A percentile compares a stretch with the other conserved stretches of the same genome.
Evolutionary conservation across 208 protist species (phyloP).

Genomic region (Crithidia fasciculata): DNA sequence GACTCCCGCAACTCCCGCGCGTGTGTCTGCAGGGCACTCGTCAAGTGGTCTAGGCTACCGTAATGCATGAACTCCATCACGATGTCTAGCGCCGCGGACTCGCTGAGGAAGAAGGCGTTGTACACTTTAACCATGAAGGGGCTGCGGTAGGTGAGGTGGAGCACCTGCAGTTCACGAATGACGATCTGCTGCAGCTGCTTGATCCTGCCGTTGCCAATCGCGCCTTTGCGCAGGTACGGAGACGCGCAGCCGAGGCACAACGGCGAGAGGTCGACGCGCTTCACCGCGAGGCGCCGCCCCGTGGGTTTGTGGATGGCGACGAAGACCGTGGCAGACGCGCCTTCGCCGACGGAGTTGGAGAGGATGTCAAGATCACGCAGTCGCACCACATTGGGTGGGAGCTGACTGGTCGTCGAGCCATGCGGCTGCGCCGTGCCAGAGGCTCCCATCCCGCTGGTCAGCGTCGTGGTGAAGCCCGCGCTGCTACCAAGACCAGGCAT

Average conservation of each 20-base stretch:
- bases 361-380: slow-evolving; percentile 65
- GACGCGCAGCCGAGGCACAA: slow-evolving; percentile 44
- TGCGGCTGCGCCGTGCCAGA: background rate
- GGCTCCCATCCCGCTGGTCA: slow-evolving; percentile 12
- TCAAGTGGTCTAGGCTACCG: slow-evolving; percentile 74
- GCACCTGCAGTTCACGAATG: slow-evolving; percentile 82
- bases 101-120: slow-evolving; percentile 79
- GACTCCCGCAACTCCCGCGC: slow-evolving; percentile 30
- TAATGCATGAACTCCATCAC: slow-evolving; percentile 94
- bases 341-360: slow-evolving; percentile 51
- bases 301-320: slow-evolving; percentile 74
- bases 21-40: slow-evolving; percentile 43
- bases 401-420: background rate
- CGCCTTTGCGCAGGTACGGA: slow-evolving; percentile 25
- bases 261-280: slow-evolving; percentile 76
- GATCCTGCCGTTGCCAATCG: slow-evolving; percentile 30
- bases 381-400: slow-evolving; percentile 58
- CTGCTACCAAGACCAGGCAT: slow-evolving; percentile 6
- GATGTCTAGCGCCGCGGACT: slow-evolving; percentile 75
- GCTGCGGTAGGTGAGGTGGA: slow-evolving; percentile 86
- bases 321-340: slow-evolving; percentile 79
- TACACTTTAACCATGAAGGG: slow-evolving; percentile 92
- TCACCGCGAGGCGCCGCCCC: slow-evolving; percentile 73
- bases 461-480: slow-evolving; percentile 2
- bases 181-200: slow-evolving; percentile 76